phyloP scores from a whole-genome alignment of 2,329 filamentous ascomycete genomes.

The Drechslera avenae region DNA sequence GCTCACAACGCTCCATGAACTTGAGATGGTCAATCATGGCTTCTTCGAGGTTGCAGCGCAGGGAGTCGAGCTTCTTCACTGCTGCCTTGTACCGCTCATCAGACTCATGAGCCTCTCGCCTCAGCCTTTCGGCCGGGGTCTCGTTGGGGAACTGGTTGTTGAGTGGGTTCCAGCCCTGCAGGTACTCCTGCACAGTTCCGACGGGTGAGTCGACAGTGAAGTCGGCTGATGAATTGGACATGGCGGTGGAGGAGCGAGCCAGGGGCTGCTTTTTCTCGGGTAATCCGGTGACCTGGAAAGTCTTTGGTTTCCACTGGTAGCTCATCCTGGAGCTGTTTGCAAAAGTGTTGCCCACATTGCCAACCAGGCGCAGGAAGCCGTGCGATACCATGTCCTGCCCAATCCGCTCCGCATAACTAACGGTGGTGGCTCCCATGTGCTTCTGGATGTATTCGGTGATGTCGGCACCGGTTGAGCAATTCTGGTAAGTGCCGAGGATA shows the following conservation, averaged over 20 bases:
- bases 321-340: slow-evolving; percentile 97
- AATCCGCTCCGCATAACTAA: slow-evolving; percentile 91
- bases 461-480: slow-evolving; percentile 87
- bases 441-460: slow-evolving; percentile 95
- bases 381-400: slow-evolving; percentile 88
- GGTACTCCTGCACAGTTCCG: slow-evolving; percentile 83
- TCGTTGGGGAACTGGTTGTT: slow-evolving; percentile 93
- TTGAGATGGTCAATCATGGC: slow-evolving; percentile 89
- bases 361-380: slow-evolving; percentile 87
- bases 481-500: slow-evolving; percentile 92
- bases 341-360: slow-evolving; percentile 93
- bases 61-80: slow-evolving; percentile 83
- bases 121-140: slow-evolving; percentile 82
- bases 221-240: slow-evolving; percentile 51
- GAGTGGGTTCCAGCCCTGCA: slow-evolving; percentile 90
- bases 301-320: slow-evolving; percentile 95
- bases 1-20: slow-evolving; percentile 96
- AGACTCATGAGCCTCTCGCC: slow-evolving; percentile 84
- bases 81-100: slow-evolving; percentile 92
- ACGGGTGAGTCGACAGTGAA: slow-evolving; percentile 78
- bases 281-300: slow-evolving; percentile 84
- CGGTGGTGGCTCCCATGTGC: slow-evolving; percentile 79
- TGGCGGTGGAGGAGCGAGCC: slow-evolving; percentile 74
- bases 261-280: slow-evolving; percentile 83
- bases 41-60: slow-evolving; percentile 94